Evolutionary conservation across 441 rosid genomes (phyloP), one percentile per base, ranked within the genome.

Genomic region (Macaranga tanarius): DNA sequence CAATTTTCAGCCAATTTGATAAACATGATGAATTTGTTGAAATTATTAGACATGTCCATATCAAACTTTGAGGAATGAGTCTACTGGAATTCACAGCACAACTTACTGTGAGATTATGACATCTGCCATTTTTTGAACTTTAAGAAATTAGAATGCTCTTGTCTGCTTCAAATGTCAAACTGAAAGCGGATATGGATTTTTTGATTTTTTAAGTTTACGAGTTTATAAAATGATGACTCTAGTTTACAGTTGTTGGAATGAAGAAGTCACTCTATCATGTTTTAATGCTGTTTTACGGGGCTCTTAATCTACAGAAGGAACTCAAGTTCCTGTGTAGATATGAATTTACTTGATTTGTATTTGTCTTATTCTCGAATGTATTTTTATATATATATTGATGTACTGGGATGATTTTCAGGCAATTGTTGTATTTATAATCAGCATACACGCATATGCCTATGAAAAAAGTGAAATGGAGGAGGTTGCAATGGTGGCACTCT

Each of bases 401-500:
- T 19, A 62, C 31, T 55, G 42, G 47, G 45, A 67, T 69, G 66
- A 26, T 76, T 74, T 87, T 84, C 90, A 96, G 98, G 99, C 98
- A 54, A 86, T 90, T 74, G 91, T 92, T 69, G 95, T 93, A 76
- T 92, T 93, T 84, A 82, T 85, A 67, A 88, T 92, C 79, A 93
- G 92, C 78, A 88, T 92, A 77, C 86, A 93, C 70, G 89, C 92
- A 22, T 92, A 85, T 81, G 95, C 97, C 10, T 83, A 84, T 51
- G 97, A 96, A 82, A 96, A 89, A 85, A 88, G 97, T 66, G 97
- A 93, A 86, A 92, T 90, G 96, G 98, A 90, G 82, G 97, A 93
- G 86, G 86, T 93, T 50, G 90, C 93, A 48, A 88, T 96, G 97
- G 97, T 93, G 74, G 98, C 95, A 59, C 97, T 96, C 74, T 93